Evolutionary conservation across 257 asterid species (phyloP), one percentile per base, ranked within the genome.

Genomic region (Solanum ahanhuiri): DNA sequence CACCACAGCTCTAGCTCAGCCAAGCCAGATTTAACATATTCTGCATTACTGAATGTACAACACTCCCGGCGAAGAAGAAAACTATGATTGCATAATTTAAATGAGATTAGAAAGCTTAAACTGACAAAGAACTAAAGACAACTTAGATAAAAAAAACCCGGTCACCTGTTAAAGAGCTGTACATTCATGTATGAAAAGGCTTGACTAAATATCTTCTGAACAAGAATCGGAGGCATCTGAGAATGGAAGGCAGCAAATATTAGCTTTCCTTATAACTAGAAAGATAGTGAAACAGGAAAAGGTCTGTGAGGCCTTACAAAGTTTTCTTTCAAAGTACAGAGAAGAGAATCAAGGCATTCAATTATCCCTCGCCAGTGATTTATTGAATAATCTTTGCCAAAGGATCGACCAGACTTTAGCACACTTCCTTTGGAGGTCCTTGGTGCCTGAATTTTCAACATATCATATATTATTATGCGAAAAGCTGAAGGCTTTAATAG

Each of bases 1-100:
- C 98, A 95, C 99, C 99, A 97, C 81, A 91, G 83, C 88, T 97
- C 99, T 84, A 97, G 91, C 91, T 97, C 99, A 45, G 98, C 98
- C 89, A 97, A 88, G 43, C 99, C 98, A 66, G 98, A 88, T 91
- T 97, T 97, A 79, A 95, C 98, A 75, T 93, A 97, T 91, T 97
- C 98, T 82, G 98, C 99, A 22, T 97, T 97, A 93, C 96, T 94
- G 89, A 95, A 94, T 63, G 98, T 95, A 91, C 98, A 95, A 85
- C 98, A 94, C 91, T 95, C 98, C 57, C 98, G 98, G 10, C 98
- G 98, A 51, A 94, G 93, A 84, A 97, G 98, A 79, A 79, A 48
- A 48, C 84, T 79, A 79, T 0, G 4, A 48, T 15, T 45, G 25
- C 28, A 48, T 79, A 79, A 79, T 79, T 79, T 28, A 8, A 43